Evolutionary conservation across 2,329 filamentous ascomycete species (phyloP).

Genomic region (Fonsecaea nubica): DNA sequence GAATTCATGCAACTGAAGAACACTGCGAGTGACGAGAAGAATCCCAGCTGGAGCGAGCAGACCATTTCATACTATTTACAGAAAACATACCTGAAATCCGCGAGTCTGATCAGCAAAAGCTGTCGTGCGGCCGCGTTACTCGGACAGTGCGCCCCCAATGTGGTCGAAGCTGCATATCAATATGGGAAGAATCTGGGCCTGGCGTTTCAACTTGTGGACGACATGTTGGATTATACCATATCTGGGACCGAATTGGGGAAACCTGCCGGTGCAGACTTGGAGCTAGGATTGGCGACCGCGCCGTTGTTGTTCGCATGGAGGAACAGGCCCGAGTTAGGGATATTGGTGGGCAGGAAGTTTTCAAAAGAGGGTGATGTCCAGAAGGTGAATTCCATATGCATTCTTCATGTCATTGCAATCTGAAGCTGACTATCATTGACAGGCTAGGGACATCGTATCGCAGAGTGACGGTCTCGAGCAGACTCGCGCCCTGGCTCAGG

Average conservation of each 20-base stretch:
- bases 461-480: slow-evolving; percentile 88
- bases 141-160: slow-evolving; percentile 74
- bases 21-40: slow-evolving; percentile 83
- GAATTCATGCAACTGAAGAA: slow-evolving; percentile 99
- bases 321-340: slow-evolving; percentile 80
- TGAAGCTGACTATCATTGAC: slow-evolving; percentile 33
- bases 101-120: slow-evolving; percentile 93
- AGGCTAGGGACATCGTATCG: slow-evolving; percentile 87
- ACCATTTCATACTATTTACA: slow-evolving; percentile 92
- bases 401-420: slow-evolving; percentile 9
- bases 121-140: slow-evolving; percentile 89
- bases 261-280: slow-evolving; percentile 90
- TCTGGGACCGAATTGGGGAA: slow-evolving; percentile 87
- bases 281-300: slow-evolving; percentile 90
- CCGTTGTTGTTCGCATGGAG: slow-evolving; percentile 97
- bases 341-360: slow-evolving; percentile 91
- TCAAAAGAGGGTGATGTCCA: slow-evolving; percentile 80
- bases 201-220: slow-evolving; percentile 96
- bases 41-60: slow-evolving; percentile 85
- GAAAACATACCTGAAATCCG: slow-evolving; percentile 98
- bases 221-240: slow-evolving; percentile 95
- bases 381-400: slow-evolving; percentile 65
- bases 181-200: slow-evolving; percentile 94
- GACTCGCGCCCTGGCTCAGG: slow-evolving; percentile 85
- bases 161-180: slow-evolving; percentile 87